Evolutionary conservation across 2,329 filamentous ascomycete species (phyloP).

Genomic region (Mollisia scopiformis): DNA sequence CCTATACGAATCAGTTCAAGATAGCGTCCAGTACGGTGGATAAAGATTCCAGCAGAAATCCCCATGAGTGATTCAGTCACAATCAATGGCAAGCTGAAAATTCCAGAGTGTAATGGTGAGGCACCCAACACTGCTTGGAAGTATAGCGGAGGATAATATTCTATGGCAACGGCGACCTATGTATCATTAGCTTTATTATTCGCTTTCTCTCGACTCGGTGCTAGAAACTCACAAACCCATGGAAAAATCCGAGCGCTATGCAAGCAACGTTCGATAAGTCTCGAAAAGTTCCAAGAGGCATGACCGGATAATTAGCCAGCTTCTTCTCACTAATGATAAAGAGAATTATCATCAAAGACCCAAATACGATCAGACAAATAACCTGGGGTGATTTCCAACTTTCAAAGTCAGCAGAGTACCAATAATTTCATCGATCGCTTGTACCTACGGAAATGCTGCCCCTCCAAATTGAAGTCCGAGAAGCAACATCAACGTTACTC

Average conservation of each 20-base stretch:
- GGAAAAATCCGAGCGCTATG: slow-evolving; percentile 69
- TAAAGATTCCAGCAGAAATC: slow-evolving; percentile 49
- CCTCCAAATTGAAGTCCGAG: slow-evolving; percentile 85
- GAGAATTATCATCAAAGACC: slow-evolving; percentile 55
- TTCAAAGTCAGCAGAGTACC: background rate
- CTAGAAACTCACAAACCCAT: slow-evolving; percentile 55
- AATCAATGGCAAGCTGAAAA: slow-evolving; percentile 67
- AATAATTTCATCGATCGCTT: background rate
- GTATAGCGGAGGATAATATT: slow-evolving; percentile 57
- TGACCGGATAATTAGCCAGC: slow-evolving; percentile 74
- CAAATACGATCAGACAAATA: slow-evolving; percentile 79
- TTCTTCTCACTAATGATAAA: slow-evolving; percentile 74
- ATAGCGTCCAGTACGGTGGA: slow-evolving; percentile 52
- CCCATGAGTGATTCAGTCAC: slow-evolving; percentile 46
- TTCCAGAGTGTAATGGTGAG: slow-evolving; percentile 70
- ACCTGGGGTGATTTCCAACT: slow-evolving; percentile 73
- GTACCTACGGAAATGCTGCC: slow-evolving; percentile 52
- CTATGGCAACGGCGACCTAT: slow-evolving; percentile 50
- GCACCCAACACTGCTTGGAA: slow-evolving; percentile 77
- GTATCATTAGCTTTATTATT: background rate
- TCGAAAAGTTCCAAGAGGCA: slow-evolving; percentile 73
- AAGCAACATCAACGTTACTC: slow-evolving; percentile 79
- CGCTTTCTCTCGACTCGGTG: background rate
- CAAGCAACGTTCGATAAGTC: slow-evolving; percentile 67
- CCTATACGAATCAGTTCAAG: slow-evolving; percentile 49